Base-by-base conservation (phyloP, 2,329 filamentous ascomycete species). In the Alternaria sp. region DNA sequence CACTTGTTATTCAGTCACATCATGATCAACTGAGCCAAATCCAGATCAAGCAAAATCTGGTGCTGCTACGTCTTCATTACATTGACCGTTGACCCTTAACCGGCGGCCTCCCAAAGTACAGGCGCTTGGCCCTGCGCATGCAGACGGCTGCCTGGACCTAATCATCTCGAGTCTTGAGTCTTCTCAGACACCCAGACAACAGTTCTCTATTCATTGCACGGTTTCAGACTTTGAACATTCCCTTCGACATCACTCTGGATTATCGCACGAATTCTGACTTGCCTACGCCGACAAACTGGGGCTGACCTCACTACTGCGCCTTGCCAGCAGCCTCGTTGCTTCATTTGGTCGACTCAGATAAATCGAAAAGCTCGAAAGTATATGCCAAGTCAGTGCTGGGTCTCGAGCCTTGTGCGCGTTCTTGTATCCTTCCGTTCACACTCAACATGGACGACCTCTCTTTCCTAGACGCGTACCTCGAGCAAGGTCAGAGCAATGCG, bases 371-470 rank as follows among this genome's bases (percentile, higher is more conserved):
- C 30, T 9, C 10, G 18, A 11, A 3, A 22, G 22, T 16, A 18
- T 9, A 12, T 12, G 14, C 10, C 8, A 30, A 25, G 27, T 12
- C 41, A 34, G 25, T 32, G 44, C 18, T 30, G 22, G 27, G 30
- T 45, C 30, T 50, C 9, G 14, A 32, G 14, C 30, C 44, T 56
- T 22, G 25, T 43, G 40, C 20, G 52, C 38, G 36, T 51, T 22
- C 36, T 44, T 50, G 32, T 36, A 28, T 32, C 32, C 20, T n/a
- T 22, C 30, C 12, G 25, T 45, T 44, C 36, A 20, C 46, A 59
- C 28, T 52, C 63, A 63, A 52, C 30, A 73, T 70, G 68, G 65
- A 72, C 58, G 66, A 69, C 54, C 64, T 73, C 55, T 57, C 56
- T 27, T 76, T 75, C 52, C 62, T 74, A 27, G 60, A 69, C 38